Conservation (phyloP, 768 basidiomycete genomes). For the Agaricus sinodeliciosus region DNA sequence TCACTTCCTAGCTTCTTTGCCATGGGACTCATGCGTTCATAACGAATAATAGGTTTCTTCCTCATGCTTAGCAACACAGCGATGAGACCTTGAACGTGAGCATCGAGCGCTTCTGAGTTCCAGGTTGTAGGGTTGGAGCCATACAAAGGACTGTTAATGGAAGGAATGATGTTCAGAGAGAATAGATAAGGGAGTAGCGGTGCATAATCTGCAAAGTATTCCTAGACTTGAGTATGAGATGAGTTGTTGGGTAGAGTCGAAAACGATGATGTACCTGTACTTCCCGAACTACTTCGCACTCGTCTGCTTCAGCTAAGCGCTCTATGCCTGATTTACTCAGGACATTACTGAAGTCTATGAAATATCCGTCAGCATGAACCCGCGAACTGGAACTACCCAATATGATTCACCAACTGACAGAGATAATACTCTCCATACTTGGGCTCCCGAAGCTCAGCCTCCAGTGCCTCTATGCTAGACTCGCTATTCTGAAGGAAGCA, state of each 20-base stretch:
- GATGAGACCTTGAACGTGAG: conserved; percentile 73
- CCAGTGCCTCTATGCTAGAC: conserved; percentile 77
- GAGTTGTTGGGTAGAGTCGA: not conserved
- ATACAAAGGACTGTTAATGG: conserved; percentile 57
- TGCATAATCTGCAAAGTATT: conserved; percentile 96
- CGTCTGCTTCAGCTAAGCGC: conserved; percentile 87
- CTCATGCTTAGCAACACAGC: conserved; percentile 89
- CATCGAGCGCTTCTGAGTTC: conserved; percentile 67
- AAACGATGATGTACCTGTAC: conserved; percentile 64
- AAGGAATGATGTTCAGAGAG: conserved; percentile 75
- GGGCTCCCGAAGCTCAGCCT: conserved; percentile 79
- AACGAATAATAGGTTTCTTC: conserved; percentile 93
- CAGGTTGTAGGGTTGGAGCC: conserved; percentile 68
- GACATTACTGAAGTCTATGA: conserved; percentile 89
- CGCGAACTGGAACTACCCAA: conserved; percentile 18
- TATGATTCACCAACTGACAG: conserved; percentile 85
- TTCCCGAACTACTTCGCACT: conserved; percentile 94
- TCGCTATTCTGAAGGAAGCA: conserved; percentile 85
- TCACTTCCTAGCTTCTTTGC: conserved; percentile 86
- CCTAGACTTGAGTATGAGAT: conserved; percentile 39
- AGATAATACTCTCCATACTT: conserved; percentile 98
- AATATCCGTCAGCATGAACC: conserved; percentile 9
- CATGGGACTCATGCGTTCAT: conserved; percentile 89
- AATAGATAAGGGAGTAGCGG: conserved; percentile 84
- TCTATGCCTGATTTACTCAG: conserved; percentile 88